Conservation (phyloP, 2,329 filamentous ascomycete genomes). For the Coniochaeta ligniaria region DNA sequence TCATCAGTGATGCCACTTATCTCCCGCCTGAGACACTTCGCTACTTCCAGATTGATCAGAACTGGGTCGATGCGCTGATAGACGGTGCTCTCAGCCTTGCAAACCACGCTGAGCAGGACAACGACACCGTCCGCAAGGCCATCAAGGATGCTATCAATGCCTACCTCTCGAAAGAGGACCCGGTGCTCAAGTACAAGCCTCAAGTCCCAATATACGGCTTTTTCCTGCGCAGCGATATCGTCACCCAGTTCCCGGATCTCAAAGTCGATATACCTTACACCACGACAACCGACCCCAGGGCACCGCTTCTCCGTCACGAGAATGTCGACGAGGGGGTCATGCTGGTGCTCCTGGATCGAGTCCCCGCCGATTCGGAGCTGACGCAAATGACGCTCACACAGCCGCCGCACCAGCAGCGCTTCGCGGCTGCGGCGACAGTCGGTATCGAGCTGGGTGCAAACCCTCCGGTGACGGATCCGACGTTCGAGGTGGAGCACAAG, state of each 20-base stretch:
- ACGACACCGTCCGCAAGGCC: slow-evolving; percentile 8
- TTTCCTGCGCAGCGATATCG: slow-evolving; percentile 18
- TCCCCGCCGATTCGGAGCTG: not conserved
- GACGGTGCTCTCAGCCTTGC: slow-evolving; percentile 30
- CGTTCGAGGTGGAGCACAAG: not conserved
- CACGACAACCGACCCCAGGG: slow-evolving; percentile 4
- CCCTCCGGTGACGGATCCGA: no score
- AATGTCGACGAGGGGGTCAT: not conserved
- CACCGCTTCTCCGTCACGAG: not conserved
- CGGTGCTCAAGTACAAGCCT: slow-evolving; percentile 8
- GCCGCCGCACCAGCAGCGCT: slow-evolving; percentile 3
- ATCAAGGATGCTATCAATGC: slow-evolving; percentile 20
- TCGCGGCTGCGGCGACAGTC: not conserved
- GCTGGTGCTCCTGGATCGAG: not conserved
- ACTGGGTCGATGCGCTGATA: slow-evolving; percentile 28
- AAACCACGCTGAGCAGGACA: slow-evolving; percentile 21
- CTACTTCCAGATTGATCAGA: slow-evolving; percentile 29
- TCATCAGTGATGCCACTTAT: slow-evolving; percentile 23
- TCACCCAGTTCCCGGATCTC: slow-evolving; percentile 19
- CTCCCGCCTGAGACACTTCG: slow-evolving; percentile 26
- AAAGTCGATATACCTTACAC: not conserved
- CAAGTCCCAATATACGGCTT: slow-evolving; percentile 24
- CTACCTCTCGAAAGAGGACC: slow-evolving; percentile 4
- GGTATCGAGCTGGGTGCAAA: no score
- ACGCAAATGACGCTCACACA: not conserved